phyloP scores from a whole-genome alignment of 805 yeast genomes.

The Yamadazyma phyllophila region DNA sequence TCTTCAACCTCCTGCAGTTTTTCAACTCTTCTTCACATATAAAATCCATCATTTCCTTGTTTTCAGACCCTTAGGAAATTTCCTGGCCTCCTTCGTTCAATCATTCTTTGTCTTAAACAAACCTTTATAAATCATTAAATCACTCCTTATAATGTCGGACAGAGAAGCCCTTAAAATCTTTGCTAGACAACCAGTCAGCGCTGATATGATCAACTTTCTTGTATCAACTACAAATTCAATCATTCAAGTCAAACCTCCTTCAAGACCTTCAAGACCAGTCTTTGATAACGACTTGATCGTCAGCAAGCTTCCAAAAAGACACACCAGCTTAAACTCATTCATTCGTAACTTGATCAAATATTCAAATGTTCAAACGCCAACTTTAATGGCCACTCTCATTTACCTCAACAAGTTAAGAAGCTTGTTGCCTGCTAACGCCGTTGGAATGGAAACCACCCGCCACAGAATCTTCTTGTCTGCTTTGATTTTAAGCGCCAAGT shows the following conservation, averaged over 20 bases:
- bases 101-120: background rate
- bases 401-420: conserved; percentile 75
- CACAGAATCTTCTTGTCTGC: conserved; percentile 92
- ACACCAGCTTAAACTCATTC: conserved; percentile 50
- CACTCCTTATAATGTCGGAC: conserved; percentile 22
- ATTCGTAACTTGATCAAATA: conserved; percentile 69
- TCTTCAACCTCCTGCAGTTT: background rate
- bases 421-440: conserved; percentile 79
- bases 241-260: conserved; percentile 40
- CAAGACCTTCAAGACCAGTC: conserved; percentile 22
- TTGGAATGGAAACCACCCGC: conserved; percentile 89
- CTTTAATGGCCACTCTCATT: conserved; percentile 88
- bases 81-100: background rate
- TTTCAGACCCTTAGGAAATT: background rate
- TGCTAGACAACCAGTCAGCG: conserved; percentile 52
- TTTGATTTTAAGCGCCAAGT: conserved; percentile 87
- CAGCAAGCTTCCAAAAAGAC: conserved; percentile 22
- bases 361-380: conserved; percentile 92
- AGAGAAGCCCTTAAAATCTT: conserved; percentile 52
- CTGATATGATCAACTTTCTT: conserved; percentile 57
- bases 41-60: background rate
- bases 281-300: conserved; percentile 30
- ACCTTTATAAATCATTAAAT: background rate
- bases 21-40: background rate
- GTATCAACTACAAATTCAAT: conserved; percentile 59